Base-by-base conservation (phyloP, 495 filamentous ascomycete species). In the Choiromyces venosus region DNA sequence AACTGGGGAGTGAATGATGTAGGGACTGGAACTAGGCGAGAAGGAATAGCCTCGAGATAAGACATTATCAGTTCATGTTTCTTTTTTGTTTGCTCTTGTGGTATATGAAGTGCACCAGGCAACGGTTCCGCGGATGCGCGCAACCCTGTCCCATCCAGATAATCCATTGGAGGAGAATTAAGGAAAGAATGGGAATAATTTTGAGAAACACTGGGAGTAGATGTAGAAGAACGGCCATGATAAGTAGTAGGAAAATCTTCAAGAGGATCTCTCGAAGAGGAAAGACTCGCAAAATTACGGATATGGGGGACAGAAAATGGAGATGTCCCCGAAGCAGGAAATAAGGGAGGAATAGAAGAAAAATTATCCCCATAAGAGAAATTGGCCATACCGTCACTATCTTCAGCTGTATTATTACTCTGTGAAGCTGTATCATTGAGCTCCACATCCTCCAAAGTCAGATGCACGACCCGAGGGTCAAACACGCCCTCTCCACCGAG, bases 1-100 rank as follows among this genome's bases (percentile, higher is more conserved):
- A 99, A 83, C 18, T 87, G 86, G 18, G 95, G 95, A 70, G 90
- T 89, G 83, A 97, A 99, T 72, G 85, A 86, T 37, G 92, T 92
- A 52, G 86, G 86, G 66, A 83, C 86, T 87, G 79, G 80, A 73
- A 77, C 69, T 73, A 75, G 71, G 74, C 76, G 78, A 69, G 44
- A 25, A 29, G 70, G 56, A 61, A 81, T 81, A 64, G 79, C 80
- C 68, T 65, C 74, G 66, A 81, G 68, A 64, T 75, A 81, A 44
- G 79, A 69, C 72, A 73, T 40, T 70, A 80, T 81, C 70, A 81
- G 74, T 64, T 73, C 76, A 61, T 71, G 71, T 52, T 74, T 71
- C 71, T 71, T 76, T 70, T 73, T 72, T 16, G 69, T 73, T 61
- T 79, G 68, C 38, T 71, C 56, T 61, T 33, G 52, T 29, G 25